Conservation (phyloP, 352 stramenopile genomes). For the Blastocystis sp. region DNA sequence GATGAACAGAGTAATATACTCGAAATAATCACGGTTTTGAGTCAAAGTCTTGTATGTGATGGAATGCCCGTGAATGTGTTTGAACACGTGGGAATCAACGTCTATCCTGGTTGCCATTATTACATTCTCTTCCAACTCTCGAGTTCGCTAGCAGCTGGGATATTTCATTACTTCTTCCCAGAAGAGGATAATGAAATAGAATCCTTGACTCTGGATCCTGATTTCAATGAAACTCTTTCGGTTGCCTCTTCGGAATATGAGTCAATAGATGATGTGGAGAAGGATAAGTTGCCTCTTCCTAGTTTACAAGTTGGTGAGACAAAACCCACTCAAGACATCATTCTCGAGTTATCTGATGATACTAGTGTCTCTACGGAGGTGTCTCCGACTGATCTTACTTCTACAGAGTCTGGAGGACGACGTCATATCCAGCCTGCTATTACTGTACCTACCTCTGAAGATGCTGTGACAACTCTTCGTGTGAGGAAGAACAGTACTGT, state of each 20-base stretch:
- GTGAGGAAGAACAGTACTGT: neutral
- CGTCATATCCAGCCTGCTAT: neutral
- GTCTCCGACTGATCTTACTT: neutral
- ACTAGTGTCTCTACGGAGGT: neutral
- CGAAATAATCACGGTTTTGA: constrained; percentile 31
- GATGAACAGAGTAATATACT: constrained; percentile 52
- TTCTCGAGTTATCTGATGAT: constrained; percentile 19
- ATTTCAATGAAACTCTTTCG: neutral
- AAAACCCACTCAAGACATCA: neutral
- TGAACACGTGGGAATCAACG: constrained; percentile 60
- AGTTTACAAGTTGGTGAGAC: neutral
- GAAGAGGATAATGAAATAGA: constrained; percentile 10
- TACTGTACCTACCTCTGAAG: neutral
- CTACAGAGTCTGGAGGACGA: neutral
- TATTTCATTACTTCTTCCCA: constrained; percentile 57
- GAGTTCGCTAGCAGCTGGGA: neutral
- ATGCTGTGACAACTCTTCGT: neutral
- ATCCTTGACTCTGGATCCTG: neutral
- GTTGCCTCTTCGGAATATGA: neutral
- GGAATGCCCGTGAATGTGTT: constrained; percentile 30
- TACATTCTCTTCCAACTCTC: constrained; percentile 62
- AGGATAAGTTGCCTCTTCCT: neutral
- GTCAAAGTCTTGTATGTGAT: constrained; percentile 24
- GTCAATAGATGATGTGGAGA: neutral
- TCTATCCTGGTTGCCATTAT: constrained; percentile 55